Percentiles rank a stretch among this genome's conserved stretches.
Conservation (phyloP, 2,329 filamentous ascomycete species). For the Cercospora sp. region DNA sequence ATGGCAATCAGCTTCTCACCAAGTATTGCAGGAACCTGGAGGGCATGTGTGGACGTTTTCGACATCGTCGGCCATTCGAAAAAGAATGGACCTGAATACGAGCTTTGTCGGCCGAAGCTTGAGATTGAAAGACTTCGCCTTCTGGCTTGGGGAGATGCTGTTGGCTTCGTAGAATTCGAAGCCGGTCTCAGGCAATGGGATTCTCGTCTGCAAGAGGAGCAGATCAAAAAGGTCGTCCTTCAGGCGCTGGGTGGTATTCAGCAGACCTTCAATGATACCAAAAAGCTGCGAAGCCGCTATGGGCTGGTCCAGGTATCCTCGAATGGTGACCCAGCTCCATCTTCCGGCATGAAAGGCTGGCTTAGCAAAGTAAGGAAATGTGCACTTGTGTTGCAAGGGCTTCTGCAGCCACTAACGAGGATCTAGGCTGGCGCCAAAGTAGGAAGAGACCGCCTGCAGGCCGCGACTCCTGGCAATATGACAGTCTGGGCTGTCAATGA, state of each 20-base stretch:
- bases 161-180: background rate
- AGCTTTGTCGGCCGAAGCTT: background rate
- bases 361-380: background rate
- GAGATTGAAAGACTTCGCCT: background rate
- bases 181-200: background rate
- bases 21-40: background rate
- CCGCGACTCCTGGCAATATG: background rate
- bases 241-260: background rate
- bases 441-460: background rate
- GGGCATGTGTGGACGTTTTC: background rate
- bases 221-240: background rate
- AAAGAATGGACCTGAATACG: background rate
- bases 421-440: background rate
- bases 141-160: background rate
- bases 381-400: background rate
- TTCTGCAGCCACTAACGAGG: background rate
- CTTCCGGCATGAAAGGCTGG: background rate
- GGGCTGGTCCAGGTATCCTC: background rate
- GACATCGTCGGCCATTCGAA: background rate
- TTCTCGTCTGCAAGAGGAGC: background rate
- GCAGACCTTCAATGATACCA: background rate
- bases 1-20: background rate
- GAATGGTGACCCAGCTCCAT: background rate
- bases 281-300: background rate
- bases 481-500: background rate